Percentiles rank a stretch among this genome's conserved stretches.
These are phyloP conservation scores for Plasmodium inui DNA, from an alignment of 169 alveolate genomes.

Conservation along the genomic window DNA sequence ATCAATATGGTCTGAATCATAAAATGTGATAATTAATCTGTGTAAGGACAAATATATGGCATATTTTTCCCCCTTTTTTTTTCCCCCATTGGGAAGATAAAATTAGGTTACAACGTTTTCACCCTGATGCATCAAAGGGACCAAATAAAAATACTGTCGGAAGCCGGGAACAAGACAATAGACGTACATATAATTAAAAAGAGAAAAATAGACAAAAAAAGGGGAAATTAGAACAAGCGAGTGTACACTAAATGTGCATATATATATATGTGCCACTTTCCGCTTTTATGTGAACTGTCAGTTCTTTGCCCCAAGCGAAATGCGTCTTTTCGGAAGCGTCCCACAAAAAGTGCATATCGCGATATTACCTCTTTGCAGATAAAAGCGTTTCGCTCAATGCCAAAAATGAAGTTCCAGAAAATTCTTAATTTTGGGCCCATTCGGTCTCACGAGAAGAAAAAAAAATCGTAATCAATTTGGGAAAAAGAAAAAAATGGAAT, in stretches of 20 bases:
- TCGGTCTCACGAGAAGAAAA: constrained; percentile 55
- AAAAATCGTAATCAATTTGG: constrained; percentile 37
- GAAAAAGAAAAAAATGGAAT: background rate
- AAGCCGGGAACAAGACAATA: constrained; percentile 51
- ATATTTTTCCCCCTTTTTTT: background rate
- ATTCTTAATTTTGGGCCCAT: constrained; percentile 49
- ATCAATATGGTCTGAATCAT: background rate
- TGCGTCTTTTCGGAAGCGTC: background rate
- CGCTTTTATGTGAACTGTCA: background rate
- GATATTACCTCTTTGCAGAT: constrained; percentile 22
- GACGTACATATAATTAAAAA: constrained; percentile 28
- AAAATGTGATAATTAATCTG: background rate
- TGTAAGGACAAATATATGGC: background rate
- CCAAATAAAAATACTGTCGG: constrained; percentile 47
- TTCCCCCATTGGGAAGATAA: constrained; percentile 24
- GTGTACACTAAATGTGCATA: background rate
- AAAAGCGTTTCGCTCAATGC: constrained; percentile 38
- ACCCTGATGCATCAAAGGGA: constrained; percentile 43
- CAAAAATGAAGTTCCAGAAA: constrained; percentile 34
- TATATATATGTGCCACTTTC: background rate
- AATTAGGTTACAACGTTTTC: constrained; percentile 40
- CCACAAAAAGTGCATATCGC: background rate
- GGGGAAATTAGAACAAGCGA: background rate
- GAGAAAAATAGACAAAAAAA: background rate
- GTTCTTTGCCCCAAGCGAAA: background rate